Base-by-base conservation (phyloP, 2,329 filamentous ascomycete genomes). In the Fusarium virguliforme region DNA sequence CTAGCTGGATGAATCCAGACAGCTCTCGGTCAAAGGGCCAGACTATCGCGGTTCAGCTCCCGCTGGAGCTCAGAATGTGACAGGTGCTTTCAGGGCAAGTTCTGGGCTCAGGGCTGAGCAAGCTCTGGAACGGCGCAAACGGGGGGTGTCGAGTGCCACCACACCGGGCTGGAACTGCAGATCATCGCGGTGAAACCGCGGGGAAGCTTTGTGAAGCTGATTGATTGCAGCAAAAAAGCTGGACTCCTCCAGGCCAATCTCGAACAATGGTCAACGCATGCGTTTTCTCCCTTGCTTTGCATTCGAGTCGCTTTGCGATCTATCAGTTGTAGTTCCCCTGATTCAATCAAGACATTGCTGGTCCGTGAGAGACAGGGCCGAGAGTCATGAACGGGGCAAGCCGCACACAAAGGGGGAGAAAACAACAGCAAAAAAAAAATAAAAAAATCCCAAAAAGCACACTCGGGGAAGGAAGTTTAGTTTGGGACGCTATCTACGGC, bases 101-200 rank as follows among this genome's bases (percentile, higher is more conserved):
- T 68, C 53, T 71, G 28, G 68, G 68, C 68, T 56, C 8, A 28
- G n/a, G 35, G 37, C 62, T 51, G 48, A 54, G 24, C n/a, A 46
- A 68, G 43, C 28, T 40, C 53, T 61, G 56, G 35, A 70, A 56
- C 55, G 18, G 40, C 55, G 15, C 53, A 46, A 51, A 43, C 26
- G 58, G 48, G 26, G 35, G 40, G 43, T 22, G n/a, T n/a, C n/a
- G n/a, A n/a, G 35, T 40, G 41, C 32, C 35, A 55, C 51, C 30
- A n/a, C 46, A 50, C 10, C 60, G 59, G 51, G 30, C 53, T 68
- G 46, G 64, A 65, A 62, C 48, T 41, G 68, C 41, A 71, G 68
- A 71, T 71, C 68, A 71, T 59, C 46, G 53, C 28, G 41, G 41
- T 46, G 56, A 68, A 60, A 59, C 54, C 68, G 68, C 68, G 68